Evolutionary conservation across 2,329 filamentous ascomycete genomes (phyloP), one percentile per base, ranked within the genome.

Genomic region (Macrophomina phaseolina): DNA sequence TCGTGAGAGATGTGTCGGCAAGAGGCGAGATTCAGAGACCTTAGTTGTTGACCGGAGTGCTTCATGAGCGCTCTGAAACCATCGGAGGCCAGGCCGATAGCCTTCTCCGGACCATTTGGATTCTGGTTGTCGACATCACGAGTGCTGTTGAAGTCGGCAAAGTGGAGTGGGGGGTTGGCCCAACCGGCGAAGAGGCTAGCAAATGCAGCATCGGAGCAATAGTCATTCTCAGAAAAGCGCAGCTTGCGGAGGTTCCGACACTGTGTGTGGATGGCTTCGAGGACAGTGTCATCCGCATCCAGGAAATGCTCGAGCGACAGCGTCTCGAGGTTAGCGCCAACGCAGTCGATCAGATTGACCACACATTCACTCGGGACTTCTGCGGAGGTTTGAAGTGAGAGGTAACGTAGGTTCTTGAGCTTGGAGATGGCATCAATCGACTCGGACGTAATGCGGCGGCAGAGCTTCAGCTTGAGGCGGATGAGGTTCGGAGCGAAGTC

Each of bases 1-100:
- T 86, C 80, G 40, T 85, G 83, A 1, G 87, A 85, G 69, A 98
- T 94, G 76, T 97, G 91, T 3, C 94, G 90, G 74, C 93, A 97
- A 0, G 90, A 91, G 14, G 92, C 87, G n/a, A 97, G 82, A 73
- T 96, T 91, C 40, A 98, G 82, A 48, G 85, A 81, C 67, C 84
- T 83, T 1, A 98, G 79, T 11, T 80, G 82, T 1, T 80, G 75
- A 4, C 92, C 91, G 0, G 93, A 97, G 75, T 97, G 94, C 0
- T 82, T 80, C 92, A 97, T 97, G 51, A 97, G 80, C 0, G 92
- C 91, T 70, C 85, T 82, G 80, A 98, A 94, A 0, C 91, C 93
- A 5, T 85, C 79, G 0, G 89, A 90, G 63, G 90, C 92, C 38
- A 97, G 84, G 1, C 94, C 94, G 52, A 94, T 80, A 7, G 86